A percentile compares a stretch with the other conserved stretches of the same genome.
Conservation (phyloP, 441 rosid species). For the Mallotus japonicus region DNA sequence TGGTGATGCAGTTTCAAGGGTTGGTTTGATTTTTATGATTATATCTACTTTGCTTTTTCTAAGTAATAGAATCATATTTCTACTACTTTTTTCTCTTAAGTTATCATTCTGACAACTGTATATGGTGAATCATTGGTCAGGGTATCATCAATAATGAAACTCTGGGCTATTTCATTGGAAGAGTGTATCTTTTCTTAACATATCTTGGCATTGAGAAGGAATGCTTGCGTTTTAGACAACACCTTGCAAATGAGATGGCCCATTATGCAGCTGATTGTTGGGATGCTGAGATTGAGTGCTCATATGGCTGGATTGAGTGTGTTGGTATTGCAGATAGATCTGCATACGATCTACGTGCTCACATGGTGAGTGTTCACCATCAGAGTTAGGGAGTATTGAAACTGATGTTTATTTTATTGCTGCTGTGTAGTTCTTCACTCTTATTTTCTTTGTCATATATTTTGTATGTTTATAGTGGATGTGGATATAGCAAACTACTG, state of each 20-base stretch:
- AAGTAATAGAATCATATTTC: background rate
- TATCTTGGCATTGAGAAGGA: slow-evolving; percentile 54
- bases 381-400: background rate
- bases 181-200: slow-evolving; percentile 64
- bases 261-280: slow-evolving; percentile 81
- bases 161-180: slow-evolving; percentile 68
- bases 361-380: slow-evolving; percentile 36
- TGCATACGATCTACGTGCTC: slow-evolving; percentile 65
- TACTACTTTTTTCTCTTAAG: background rate
- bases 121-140: slow-evolving; percentile 27
- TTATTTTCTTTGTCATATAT: background rate
- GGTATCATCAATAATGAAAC: slow-evolving; percentile 67
- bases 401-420: background rate
- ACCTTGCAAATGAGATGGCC: slow-evolving; percentile 82
- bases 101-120: background rate
- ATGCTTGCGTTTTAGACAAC: slow-evolving; percentile 33
- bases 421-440: background rate
- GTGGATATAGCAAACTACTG: slow-evolving; percentile 41
- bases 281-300: slow-evolving; percentile 78
- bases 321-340: slow-evolving; percentile 80
- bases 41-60: background rate
- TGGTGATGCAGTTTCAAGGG: slow-evolving; percentile 63
- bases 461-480: background rate
- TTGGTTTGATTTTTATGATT: slow-evolving; percentile 19
- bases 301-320: slow-evolving; percentile 76